Evolutionary conservation across 352 stramenopile species (phyloP).

Genomic region (Peronospora belbahrii): DNA sequence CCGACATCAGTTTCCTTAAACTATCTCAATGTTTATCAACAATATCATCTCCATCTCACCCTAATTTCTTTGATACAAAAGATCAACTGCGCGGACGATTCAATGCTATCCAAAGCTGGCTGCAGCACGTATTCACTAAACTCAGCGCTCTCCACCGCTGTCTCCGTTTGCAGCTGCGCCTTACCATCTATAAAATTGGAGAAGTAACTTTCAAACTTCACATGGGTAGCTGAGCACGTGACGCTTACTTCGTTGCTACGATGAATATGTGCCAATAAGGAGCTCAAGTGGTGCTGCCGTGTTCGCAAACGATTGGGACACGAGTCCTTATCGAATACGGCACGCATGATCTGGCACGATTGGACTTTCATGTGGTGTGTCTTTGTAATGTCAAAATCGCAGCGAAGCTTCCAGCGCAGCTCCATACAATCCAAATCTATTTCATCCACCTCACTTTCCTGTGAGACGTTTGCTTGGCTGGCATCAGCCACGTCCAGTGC

Average conservation of each 20-base stretch:
- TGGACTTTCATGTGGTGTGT: slow-evolving; percentile 80
- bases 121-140: slow-evolving; percentile 67
- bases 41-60: slow-evolving; percentile 18
- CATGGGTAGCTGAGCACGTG: slow-evolving; percentile 48
- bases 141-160: slow-evolving; percentile 64
- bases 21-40: neutral
- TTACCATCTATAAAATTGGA: slow-evolving; percentile 54
- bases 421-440: slow-evolving; percentile 57
- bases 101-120: slow-evolving; percentile 25
- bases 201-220: slow-evolving; percentile 81
- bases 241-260: slow-evolving; percentile 74
- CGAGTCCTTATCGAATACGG: slow-evolving; percentile 56
- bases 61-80: slow-evolving; percentile 80
- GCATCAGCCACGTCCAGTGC: slow-evolving; percentile 15
- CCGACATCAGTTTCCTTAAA: neutral
- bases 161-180: slow-evolving; percentile 76
- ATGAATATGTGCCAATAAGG: slow-evolving; percentile 72
- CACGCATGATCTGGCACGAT: slow-evolving; percentile 66
- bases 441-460: slow-evolving; percentile 31
- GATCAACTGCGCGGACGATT: slow-evolving; percentile 63
- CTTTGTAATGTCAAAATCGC: slow-evolving; percentile 85
- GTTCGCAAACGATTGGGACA: slow-evolving; percentile 51
- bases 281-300: slow-evolving; percentile 66
- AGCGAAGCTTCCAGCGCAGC: slow-evolving; percentile 58
- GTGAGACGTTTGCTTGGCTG: slow-evolving; percentile 19